These are phyloP conservation scores for Elongisporangium anandrum DNA, from an alignment of 352 stramenopile species.

Conservation along the genomic window DNA sequence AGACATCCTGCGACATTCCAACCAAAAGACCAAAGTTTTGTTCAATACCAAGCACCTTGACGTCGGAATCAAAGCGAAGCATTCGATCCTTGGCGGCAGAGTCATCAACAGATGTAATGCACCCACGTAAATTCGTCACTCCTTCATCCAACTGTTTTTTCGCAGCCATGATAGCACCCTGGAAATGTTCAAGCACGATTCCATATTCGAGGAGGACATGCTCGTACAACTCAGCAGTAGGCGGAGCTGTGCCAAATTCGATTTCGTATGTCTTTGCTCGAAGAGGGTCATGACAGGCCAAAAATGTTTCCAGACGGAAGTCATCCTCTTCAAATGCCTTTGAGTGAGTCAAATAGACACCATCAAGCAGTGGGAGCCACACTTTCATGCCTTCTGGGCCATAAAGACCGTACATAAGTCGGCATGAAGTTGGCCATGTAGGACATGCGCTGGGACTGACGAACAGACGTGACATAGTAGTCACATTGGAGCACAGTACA, in stretches of 20 bases:
- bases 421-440: conserved; percentile 57
- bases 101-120: conserved; percentile 58
- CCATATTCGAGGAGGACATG: conserved; percentile 74
- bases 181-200: conserved; percentile 45
- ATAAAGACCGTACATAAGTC: conserved; percentile 68
- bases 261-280: conserved; percentile 80
- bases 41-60: conserved; percentile 66
- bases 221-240: conserved; percentile 62
- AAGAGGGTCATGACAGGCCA: conserved; percentile 75
- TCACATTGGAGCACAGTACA: conserved; percentile 64
- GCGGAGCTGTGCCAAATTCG: conserved; percentile 62
- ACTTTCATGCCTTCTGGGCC: conserved; percentile 66
- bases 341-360: conserved; percentile 59
- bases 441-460: conserved; percentile 30
- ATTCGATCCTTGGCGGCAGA: conserved; percentile 52
- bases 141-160: conserved; percentile 28
- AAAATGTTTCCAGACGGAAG: conserved; percentile 50
- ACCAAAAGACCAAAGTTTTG: conserved; percentile 67
- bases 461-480: conserved; percentile 50
- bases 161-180: conserved; percentile 10
- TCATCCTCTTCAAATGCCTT: conserved; percentile 55
- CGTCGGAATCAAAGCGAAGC: conserved; percentile 74
- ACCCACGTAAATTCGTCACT: conserved; percentile 40
- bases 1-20: conserved; percentile 76
- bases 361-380: conserved; percentile 75